These are phyloP conservation scores for Alnus rubra DNA, from an alignment of 306 rosid genomes.

Conservation along the genomic window DNA sequence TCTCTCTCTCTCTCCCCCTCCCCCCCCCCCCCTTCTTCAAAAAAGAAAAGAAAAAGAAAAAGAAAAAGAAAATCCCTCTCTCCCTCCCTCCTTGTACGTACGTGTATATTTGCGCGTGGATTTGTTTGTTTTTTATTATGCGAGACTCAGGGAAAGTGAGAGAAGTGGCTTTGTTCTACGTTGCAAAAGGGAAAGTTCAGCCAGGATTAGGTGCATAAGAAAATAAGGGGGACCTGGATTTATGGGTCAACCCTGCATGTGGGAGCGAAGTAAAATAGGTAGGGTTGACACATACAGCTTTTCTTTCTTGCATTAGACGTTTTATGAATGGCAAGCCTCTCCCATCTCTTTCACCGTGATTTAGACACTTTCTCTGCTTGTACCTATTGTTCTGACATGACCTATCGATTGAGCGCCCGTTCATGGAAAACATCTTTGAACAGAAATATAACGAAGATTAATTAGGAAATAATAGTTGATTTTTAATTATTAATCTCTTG, in stretches of 20 bases:
- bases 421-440: too few relatives aligned
- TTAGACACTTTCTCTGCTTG: neutral
- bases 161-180: neutral
- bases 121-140: neutral
- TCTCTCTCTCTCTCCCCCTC: neutral
- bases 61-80: too few relatives aligned
- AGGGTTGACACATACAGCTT: slow-evolving; percentile 6
- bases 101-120: neutral
- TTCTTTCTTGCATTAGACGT: slow-evolving; percentile 30
- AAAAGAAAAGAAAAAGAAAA: too few relatives aligned
- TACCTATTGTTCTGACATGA: too few relatives aligned
- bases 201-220: neutral
- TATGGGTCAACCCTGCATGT: slow-evolving; percentile 54
- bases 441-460: neutral
- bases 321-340: neutral
- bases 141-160: neutral
- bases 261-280: slow-evolving; percentile 30
- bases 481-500: neutral
- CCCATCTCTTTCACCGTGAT: neutral
- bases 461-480: neutral
- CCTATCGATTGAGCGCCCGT: too few relatives aligned
- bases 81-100: too few relatives aligned
- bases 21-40: too few relatives aligned
- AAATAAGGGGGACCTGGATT: slow-evolving; percentile 14
- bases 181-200: neutral